A percentile compares a stretch with the other conserved stretches of the same genome.
Conservation (phyloP, 2,329 filamentous ascomycete species). For the Cladosporium cucumerinum region DNA sequence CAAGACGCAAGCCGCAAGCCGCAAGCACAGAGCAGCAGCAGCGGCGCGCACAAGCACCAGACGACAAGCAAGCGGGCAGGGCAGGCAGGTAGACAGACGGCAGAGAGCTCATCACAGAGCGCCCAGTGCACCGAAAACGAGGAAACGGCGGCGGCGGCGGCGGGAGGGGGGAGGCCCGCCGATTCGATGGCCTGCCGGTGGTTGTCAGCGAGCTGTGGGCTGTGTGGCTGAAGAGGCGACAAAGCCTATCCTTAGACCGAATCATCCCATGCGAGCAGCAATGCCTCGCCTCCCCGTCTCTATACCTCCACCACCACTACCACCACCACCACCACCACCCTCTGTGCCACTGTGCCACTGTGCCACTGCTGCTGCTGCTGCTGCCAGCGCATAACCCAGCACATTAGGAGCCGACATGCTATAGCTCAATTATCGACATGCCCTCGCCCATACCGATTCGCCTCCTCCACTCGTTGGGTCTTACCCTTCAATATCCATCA, state of each 20-base stretch:
- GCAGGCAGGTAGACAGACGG: neutral
- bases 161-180: constrained; percentile 6
- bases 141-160: neutral
- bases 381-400: constrained; percentile 5
- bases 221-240: constrained; percentile 5
- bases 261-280: neutral
- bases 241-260: constrained; percentile 1
- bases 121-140: constrained; percentile 1
- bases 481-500: neutral
- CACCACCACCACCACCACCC: no score
- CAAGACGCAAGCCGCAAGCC: neutral
- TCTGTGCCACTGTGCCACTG: no score
- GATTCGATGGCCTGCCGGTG: neutral
- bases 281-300: neutral
- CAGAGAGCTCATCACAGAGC: constrained; percentile 1
- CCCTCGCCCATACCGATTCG: neutral
- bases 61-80: neutral
- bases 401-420: neutral
- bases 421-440: neutral
- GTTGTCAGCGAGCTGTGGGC: neutral
- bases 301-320: neutral
- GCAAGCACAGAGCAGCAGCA: neutral
- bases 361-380: neutral
- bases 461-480: neutral
- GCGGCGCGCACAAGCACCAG: neutral